These are phyloP conservation scores for Lentinula sp. DNA, from an alignment of 768 basidiomycete genomes.

Conservation along the genomic window DNA sequence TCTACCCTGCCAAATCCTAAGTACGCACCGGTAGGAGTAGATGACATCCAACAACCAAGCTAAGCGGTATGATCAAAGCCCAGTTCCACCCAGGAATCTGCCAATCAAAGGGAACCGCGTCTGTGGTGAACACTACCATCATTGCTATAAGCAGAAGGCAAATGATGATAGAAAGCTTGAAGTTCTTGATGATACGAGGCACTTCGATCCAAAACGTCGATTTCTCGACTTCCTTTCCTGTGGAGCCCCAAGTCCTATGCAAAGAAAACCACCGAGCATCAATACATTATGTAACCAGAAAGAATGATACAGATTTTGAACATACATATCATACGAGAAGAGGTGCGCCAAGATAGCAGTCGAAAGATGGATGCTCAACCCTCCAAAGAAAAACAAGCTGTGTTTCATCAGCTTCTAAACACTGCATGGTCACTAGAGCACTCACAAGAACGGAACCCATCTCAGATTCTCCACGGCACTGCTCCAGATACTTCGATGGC, in stretches of 20 bases:
- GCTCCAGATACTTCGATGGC: constrained; percentile 43
- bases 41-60: constrained; percentile 62
- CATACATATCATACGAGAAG: constrained; percentile 56
- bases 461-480: constrained; percentile 52
- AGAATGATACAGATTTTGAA: constrained; percentile 9
- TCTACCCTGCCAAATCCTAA: constrained; percentile 14
- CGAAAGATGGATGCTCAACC: constrained; percentile 66
- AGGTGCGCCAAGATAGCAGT: constrained; percentile 62
- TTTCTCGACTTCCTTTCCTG: constrained; percentile 76
- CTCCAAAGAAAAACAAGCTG: constrained; percentile 74
- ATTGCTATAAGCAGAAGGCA: constrained; percentile 52
- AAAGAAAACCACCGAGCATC: constrained; percentile 1
- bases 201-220: constrained; percentile 91
- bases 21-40: constrained; percentile 59
- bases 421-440: constrained; percentile 10
- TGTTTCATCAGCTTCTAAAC: not conserved
- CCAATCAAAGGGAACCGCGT: constrained; percentile 59
- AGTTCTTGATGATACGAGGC: constrained; percentile 75
- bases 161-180: constrained; percentile 67
- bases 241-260: constrained; percentile 49
- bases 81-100: constrained; percentile 57
- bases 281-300: too few relatives aligned
- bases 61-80: constrained; percentile 72
- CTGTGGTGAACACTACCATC: constrained; percentile 56
- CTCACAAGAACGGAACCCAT: constrained; percentile 73